Conservation (phyloP, 75 land plant genomes). For the Cunninghamia lanceolata region DNA sequence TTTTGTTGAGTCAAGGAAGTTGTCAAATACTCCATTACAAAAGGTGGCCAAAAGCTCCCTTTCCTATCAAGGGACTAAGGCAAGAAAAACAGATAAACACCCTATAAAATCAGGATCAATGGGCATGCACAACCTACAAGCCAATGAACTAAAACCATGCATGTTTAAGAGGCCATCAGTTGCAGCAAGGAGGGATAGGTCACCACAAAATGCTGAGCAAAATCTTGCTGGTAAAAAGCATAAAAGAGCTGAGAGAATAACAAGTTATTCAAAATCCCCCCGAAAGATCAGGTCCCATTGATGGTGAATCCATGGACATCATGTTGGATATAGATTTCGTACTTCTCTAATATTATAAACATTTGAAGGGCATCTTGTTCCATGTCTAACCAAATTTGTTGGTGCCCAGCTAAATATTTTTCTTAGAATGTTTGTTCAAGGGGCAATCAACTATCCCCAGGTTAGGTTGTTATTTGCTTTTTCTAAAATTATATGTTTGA, state of each 20-base stretch:
- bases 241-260: constrained; percentile 21
- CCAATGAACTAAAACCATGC: constrained; percentile 18
- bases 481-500: background rate
- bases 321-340: background rate
- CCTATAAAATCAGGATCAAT: constrained; percentile 10
- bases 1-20: background rate
- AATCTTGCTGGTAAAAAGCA: constrained; percentile 36
- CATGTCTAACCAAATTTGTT: background rate
- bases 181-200: constrained; percentile 64
- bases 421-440: background rate
- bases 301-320: background rate
- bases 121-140: background rate
- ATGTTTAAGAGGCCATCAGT: constrained; percentile 66
- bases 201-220: constrained; percentile 13
- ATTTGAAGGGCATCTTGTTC: background rate
- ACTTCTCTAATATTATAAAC: background rate
- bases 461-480: background rate
- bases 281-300: background rate
- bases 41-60: constrained; percentile 18
- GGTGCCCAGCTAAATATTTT: background rate
- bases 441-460: background rate
- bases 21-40: background rate
- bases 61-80: constrained; percentile 78
- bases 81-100: constrained; percentile 43
- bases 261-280: background rate